Conservation (phyloP, 2,329 filamentous ascomycete species). For the Cladosporium sp. region DNA sequence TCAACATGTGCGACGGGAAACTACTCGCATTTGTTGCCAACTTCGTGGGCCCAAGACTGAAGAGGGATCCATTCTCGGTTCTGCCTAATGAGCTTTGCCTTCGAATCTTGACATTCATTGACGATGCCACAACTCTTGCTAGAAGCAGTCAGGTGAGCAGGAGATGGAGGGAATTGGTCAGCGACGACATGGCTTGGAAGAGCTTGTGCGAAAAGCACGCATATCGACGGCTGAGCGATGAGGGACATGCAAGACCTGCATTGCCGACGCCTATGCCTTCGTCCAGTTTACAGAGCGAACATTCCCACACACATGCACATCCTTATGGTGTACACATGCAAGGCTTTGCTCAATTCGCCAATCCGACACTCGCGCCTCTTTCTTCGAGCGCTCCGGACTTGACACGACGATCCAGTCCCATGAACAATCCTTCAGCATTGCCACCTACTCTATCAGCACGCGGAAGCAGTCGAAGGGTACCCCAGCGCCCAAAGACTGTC, state of each 20-base stretch:
- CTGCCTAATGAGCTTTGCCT: constrained; percentile 91
- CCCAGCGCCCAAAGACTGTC: constrained; percentile 58
- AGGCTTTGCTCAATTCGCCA: constrained; percentile 21
- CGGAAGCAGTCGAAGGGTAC: constrained; percentile 24
- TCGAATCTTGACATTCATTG: constrained; percentile 91
- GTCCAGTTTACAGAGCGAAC: constrained; percentile 17
- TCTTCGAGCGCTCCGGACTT: constrained; percentile 47
- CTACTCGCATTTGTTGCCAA: constrained; percentile 94
- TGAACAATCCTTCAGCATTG: constrained; percentile 18
- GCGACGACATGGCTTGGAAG: constrained; percentile 98
- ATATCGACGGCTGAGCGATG: constrained; percentile 59
- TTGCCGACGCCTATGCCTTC: constrained; percentile 12
- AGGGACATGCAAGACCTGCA: constrained; percentile 19
- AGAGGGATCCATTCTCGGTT: constrained; percentile 91
- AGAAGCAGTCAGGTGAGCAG: constrained; percentile 93
- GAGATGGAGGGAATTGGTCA: constrained; percentile 87
- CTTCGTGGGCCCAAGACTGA: constrained; percentile 87
- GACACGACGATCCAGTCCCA: constrained; percentile 23
- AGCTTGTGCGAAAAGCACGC: constrained; percentile 94
- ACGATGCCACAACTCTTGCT: constrained; percentile 90
- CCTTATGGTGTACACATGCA: constrained; percentile 24
- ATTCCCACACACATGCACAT: constrained; percentile 18
- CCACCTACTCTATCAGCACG: constrained; percentile 23
- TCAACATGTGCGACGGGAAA: constrained; percentile 92
- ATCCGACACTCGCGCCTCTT: constrained; percentile 32